Base-by-base conservation (phyloP, 768 basidiomycete species). In the Mrakia blollopis region DNA sequence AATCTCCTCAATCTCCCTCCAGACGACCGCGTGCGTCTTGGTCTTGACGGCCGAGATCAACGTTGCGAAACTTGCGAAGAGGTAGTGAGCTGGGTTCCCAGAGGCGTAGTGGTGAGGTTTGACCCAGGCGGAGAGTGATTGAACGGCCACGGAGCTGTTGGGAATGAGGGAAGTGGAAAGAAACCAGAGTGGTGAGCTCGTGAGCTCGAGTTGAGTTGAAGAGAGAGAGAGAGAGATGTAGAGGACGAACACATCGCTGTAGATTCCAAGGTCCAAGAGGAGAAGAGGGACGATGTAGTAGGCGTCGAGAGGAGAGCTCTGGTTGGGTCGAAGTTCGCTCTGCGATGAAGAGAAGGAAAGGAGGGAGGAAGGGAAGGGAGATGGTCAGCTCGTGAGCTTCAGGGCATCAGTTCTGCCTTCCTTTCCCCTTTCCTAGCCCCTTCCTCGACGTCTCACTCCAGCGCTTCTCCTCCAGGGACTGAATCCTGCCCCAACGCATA, bases 321-420 rank as follows among this genome's bases (percentile, higher is more conserved):
- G 62, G 62, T n/a, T 21, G n/a, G 18, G n/a, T n/a, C 18, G 35
- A 32, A 63, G 32, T 14, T 68, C 35, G 16, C 8, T 16, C 65
- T 68, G 37, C 41, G 9, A 65, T 10, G 32, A 10, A 6, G 57
- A 30, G n/a, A 4, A 18, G 9, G 61, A 28, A 30, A 4, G n/a
- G n/a, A 39, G 44, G 44, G 44, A 68, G 14, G 37, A 10, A 14
- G 39, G 39, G n/a, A 67, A 23, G 30, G 62, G 25, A 39, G 65
- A 68, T n/a, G 62, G 62, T 63, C 28, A 63, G 62, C 62, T 63
- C 30, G 62, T n/a, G n/a, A n/a, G n/a, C n/a, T n/a, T n/a, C n/a
- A n/a, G n/a, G n/a, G n/a, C n/a, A n/a, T n/a, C n/a, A 63, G 62
- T 13, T 57, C 25, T 11, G 3, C 23, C 25, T 57, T 10, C 54